A percentile compares a stretch with the other conserved stretches of the same genome.
Evolutionary conservation across 1,284 basidiomycete species (phyloP).

Genomic region (Earliella scabrosa): DNA sequence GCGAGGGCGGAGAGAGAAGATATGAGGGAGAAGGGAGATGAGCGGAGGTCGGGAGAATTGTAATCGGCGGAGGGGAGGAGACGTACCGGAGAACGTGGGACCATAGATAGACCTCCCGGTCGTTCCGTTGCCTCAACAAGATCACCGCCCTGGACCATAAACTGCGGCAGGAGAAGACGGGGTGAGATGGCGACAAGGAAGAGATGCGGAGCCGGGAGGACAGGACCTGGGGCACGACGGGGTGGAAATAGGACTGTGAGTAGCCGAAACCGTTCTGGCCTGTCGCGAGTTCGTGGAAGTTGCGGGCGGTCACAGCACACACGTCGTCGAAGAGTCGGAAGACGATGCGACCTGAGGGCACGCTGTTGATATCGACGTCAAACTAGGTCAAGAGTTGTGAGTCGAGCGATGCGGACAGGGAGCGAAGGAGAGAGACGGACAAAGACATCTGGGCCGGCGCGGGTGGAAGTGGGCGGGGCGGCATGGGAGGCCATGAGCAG

Average conservation of each 20-base stretch:
- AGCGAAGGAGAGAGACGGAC: constrained; percentile 33
- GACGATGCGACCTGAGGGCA: constrained; percentile 70
- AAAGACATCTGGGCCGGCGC: constrained; percentile 41
- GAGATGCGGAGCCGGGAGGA: not conserved
- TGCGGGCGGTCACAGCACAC: constrained; percentile 80
- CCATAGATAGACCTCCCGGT: constrained; percentile 54
- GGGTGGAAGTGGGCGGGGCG: not conserved
- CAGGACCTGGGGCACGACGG: constrained; percentile 64
- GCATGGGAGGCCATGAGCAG: constrained; percentile 1
- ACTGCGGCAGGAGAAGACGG: constrained; percentile 25
- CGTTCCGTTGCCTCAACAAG: constrained; percentile 58
- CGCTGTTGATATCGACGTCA: constrained; percentile 71
- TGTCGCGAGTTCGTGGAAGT: constrained; percentile 92
- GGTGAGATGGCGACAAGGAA: not conserved
- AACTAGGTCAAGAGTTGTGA: constrained; percentile 52
- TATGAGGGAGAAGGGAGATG: not conserved
- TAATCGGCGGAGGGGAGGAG: not conserved
- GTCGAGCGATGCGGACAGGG: not conserved
- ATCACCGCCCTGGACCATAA: constrained; percentile 44
- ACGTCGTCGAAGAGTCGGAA: constrained; percentile 83
- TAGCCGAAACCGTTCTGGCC: constrained; percentile 75
- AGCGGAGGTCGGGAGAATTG: not conserved
- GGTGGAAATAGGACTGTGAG: constrained; percentile 75
- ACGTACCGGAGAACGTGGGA: constrained; percentile 32
- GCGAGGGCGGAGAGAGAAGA: not conserved